Evolutionary conservation across 2,329 filamentous ascomycete species (phyloP).

Genomic region (Xylaria sp.): DNA sequence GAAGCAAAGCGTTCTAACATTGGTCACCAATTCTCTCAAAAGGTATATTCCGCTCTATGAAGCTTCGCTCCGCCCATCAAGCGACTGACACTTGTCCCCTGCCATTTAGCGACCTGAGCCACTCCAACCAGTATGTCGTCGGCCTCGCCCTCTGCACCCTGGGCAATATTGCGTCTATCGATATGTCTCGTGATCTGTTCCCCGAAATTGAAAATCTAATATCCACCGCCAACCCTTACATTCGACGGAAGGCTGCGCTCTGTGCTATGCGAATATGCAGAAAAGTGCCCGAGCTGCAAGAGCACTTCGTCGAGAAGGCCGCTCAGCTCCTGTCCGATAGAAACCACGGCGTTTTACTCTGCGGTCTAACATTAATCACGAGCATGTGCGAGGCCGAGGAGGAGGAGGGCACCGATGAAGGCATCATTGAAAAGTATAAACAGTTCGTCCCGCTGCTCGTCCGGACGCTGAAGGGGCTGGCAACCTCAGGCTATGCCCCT

Average conservation of each 20-base stretch:
- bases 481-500: constrained; percentile 93
- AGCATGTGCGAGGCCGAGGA: constrained; percentile 96
- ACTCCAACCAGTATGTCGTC: constrained; percentile 98
- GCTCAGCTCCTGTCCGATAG: constrained; percentile 86
- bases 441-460: constrained; percentile 84
- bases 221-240: constrained; percentile 96
- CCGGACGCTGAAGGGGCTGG: constrained; percentile 87
- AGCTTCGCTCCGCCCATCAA: neutral
- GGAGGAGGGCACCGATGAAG: constrained; percentile 86
- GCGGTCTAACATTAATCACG: constrained; percentile 86
- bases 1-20: constrained; percentile 95
- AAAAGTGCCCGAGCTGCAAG: constrained; percentile 95
- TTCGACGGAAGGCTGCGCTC: constrained; percentile 93
- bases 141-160: constrained; percentile 94
- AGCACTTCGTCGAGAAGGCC: constrained; percentile 96
- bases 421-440: constrained; percentile 88
- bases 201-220: constrained; percentile 92
- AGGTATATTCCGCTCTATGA: constrained; percentile 66
- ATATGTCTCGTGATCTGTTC: constrained; percentile 98
- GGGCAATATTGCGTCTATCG: constrained; percentile 95
- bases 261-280: constrained; percentile 99
- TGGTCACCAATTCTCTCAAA: constrained; percentile 97
- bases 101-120: constrained; percentile 78
- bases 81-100: constrained; percentile 41
- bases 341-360: constrained; percentile 94